Conservation (phyloP, 352 stramenopile genomes). For the Pythium chondricola region DNA sequence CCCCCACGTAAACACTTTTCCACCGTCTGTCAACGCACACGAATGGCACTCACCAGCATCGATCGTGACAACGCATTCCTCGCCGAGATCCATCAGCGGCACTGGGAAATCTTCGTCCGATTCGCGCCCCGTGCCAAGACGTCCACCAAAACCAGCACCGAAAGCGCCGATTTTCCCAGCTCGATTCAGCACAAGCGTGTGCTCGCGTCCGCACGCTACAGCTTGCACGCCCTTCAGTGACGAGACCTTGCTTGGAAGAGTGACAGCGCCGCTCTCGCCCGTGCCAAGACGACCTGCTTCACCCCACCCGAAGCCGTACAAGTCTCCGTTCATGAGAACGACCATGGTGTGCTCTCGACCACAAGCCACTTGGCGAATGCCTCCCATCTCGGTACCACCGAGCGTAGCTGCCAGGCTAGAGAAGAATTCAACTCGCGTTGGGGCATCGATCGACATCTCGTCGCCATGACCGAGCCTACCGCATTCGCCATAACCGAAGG, state of each 20-base stretch:
- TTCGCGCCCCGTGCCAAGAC: constrained; percentile 62
- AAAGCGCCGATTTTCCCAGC: constrained; percentile 61
- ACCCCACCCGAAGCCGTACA: constrained; percentile 83
- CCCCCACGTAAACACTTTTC: constrained; percentile 81
- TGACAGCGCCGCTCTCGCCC: constrained; percentile 59
- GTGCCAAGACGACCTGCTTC: constrained; percentile 79
- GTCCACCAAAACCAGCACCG: constrained; percentile 70
- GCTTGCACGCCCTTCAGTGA: constrained; percentile 35
- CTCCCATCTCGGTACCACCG: constrained; percentile 20
- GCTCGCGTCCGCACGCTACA: constrained; percentile 77
- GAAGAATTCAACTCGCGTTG: constrained; percentile 53
- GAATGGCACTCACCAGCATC: constrained; percentile 84
- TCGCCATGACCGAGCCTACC: constrained; percentile 66
- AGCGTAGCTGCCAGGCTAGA: constrained; percentile 34
- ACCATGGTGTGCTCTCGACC: constrained; percentile 85
- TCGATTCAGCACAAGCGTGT: constrained; percentile 58
- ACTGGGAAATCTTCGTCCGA: constrained; percentile 51
- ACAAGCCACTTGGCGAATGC: constrained; percentile 54
- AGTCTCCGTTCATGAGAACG: constrained; percentile 48
- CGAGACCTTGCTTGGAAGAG: constrained; percentile 51
- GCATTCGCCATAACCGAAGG: constrained; percentile 78
- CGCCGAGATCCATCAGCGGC: constrained; percentile 26
- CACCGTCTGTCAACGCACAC: constrained; percentile 45
- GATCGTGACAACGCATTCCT: constrained; percentile 33
- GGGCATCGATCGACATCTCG: constrained; percentile 38